Percentiles rank a stretch among this genome's conserved stretches.
Conservation (phyloP, 2,329 filamentous ascomycete genomes). For the Fusarium tuaranense region DNA sequence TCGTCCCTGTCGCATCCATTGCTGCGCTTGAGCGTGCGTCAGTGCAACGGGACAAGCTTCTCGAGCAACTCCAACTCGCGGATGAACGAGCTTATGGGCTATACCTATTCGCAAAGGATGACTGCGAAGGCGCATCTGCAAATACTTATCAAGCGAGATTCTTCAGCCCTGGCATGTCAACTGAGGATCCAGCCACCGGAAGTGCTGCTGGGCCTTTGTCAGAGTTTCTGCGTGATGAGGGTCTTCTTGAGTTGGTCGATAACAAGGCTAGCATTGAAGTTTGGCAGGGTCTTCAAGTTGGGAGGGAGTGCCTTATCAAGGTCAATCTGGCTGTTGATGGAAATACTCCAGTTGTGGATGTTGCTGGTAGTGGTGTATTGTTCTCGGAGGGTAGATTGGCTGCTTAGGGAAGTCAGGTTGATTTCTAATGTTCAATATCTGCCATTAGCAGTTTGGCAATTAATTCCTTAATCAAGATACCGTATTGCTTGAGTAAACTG, state of each 20-base stretch:
- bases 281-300: slow-evolving; percentile 6
- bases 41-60: background rate
- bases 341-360: background rate
- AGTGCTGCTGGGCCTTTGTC: slow-evolving; percentile 37
- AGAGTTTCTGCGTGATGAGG: slow-evolving; percentile 21
- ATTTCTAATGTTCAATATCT: too few relatives aligned
- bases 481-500: background rate
- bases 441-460: background rate
- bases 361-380: background rate
- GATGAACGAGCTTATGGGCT: slow-evolving; percentile 1
- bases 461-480: background rate
- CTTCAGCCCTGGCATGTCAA: slow-evolving; percentile 38
- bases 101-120: slow-evolving; percentile 2
- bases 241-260: slow-evolving; percentile 1
- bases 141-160: slow-evolving; percentile 32
- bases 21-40: background rate
- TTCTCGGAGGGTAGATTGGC: background rate
- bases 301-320: slow-evolving; percentile 1
- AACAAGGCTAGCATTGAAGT: background rate
- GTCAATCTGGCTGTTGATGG: background rate
- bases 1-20: slow-evolving; percentile 1
- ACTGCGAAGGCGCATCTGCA: background rate
- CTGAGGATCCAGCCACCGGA: slow-evolving; percentile 39
- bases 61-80: background rate
- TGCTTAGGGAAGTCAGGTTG: background rate